Evolutionary conservation across 164 flowering plant species (phyloP), one percentile per base, ranked within the genome.

Genomic region (Euptelea pleiosperma): DNA sequence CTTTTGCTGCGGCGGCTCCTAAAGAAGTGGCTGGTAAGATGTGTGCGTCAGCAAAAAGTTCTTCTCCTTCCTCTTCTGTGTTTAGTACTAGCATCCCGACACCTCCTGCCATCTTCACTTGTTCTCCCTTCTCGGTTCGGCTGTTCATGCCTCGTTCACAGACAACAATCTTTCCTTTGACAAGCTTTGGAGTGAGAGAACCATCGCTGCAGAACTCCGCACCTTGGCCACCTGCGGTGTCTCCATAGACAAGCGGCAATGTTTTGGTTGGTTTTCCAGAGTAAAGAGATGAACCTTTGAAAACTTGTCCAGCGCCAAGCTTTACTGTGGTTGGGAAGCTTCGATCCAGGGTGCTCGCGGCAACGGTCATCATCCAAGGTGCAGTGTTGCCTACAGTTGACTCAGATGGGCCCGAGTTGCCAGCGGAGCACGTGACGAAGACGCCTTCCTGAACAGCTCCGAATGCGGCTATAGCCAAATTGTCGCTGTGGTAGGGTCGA

Each of bases 311-410:
- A 41, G 82, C 65, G 0, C 93, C 89, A 2, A 84, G 84, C 48
- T 60, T 70, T 7, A 84, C 83, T 31, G 11, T 61, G 18, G 93
- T 58, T 6, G 83, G 86, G 57, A 89, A 84, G 49, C 68, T 72
- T 9, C 96, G 66, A 64, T 88, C 86, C 6, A 65, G 57, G 66
- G 65, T 75, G 74, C 92, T 78, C 0, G 96, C 92, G 1, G 75
- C 92, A 6, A 85, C 92, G 0, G 96, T 88, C 78, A 73, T 76
- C 35, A 82, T 69, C 96, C 96, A 88, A 3, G 96, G 96, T 0
- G 92, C 90, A 0, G 61, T 25, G 37, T 88, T 88, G 52, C 59
- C 60, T 0, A 86, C 87, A 1, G 78, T 74, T 0, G 75, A 70
- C 0, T 41, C 58, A 4, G 28, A 43, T 0, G 93, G 93, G 14